Evolutionary conservation across 2,329 filamentous ascomycete genomes (phyloP), one percentile per base, ranked within the genome.

Genomic region (Trichoderma sp.): DNA sequence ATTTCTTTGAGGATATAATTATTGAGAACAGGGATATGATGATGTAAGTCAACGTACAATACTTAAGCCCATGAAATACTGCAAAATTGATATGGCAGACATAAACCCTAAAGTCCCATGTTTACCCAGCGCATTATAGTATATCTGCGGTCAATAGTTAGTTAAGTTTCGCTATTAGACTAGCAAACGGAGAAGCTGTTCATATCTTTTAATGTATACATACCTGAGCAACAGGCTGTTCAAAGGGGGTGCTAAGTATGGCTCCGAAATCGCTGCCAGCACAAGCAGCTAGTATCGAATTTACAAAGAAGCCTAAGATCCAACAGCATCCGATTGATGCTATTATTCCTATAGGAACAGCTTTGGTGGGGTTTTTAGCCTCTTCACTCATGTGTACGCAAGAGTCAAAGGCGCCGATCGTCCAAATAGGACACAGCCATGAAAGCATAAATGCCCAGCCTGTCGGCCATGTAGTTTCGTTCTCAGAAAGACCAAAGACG

Each of bases 361-460:
- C 65, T 2, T 30, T 58, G 24, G 34, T 43, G 5, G 65, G 65
- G 7, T 43, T 47, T 43, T 68, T 68, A 4, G 65, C 65, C 53
- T 68, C 65, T 32, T 68, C 65, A 8, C 65, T 68, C 65, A 68
- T 68, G 18, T 68, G 53, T 3, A 68, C 65, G 8, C 65, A 68
- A 32, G 65, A 68, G 65, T 68, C 65, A 24, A 68, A 68, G 14
- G 65, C 65, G 7, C 65, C 65, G 3, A 68, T 68, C 9, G 65
- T 58, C 65, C 65, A 68, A 24, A 58, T 68, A 11, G 65, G 65
- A 8, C 15, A 68, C 9, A 68, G 24, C 65, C 65, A 68, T 12
- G 65, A 68, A 1, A 68, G 65, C 65, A 68, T 68, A 24, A 68
- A 58, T 6, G 65, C 11, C 65, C 65, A 68, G 18, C 53, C 65